Conservation (phyloP, 208 protist genomes). For the Leishmania tarentolae region DNA sequence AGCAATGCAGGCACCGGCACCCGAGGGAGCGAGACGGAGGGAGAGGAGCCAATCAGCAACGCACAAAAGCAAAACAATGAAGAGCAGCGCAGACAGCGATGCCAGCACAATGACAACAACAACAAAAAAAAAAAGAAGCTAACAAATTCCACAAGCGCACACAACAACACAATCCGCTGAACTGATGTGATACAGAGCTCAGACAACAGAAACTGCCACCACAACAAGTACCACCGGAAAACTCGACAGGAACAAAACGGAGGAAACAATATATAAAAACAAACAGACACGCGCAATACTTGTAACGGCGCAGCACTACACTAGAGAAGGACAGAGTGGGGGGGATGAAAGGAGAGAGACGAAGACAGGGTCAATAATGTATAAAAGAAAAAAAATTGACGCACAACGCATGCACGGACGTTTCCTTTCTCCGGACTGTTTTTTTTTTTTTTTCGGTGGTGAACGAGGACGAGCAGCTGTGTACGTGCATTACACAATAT, state of each 20-base stretch:
- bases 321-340: constrained; percentile 3
- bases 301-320: constrained; percentile 11
- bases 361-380: not conserved
- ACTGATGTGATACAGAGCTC: not conserved
- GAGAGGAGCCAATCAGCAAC: not conserved
- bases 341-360: not conserved
- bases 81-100: constrained; percentile 2
- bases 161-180: not conserved
- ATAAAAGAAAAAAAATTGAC: not conserved
- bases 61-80: not conserved
- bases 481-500: not conserved
- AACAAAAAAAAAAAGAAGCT: constrained; percentile 19
- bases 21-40: not conserved
- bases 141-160: not conserved
- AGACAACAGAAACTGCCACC: not conserved
- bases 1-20: not conserved
- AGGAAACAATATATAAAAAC: not conserved
- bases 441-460: not conserved
- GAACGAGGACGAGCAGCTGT: not conserved
- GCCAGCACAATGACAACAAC: constrained; percentile 1
- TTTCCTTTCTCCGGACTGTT: not conserved
- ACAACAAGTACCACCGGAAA: not conserved
- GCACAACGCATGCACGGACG: not conserved
- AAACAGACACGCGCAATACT: not conserved
- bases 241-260: not conserved